These are phyloP conservation scores for Effrenium voratum DNA, from an alignment of 73 alveolate genomes.

Conservation along the genomic window DNA sequence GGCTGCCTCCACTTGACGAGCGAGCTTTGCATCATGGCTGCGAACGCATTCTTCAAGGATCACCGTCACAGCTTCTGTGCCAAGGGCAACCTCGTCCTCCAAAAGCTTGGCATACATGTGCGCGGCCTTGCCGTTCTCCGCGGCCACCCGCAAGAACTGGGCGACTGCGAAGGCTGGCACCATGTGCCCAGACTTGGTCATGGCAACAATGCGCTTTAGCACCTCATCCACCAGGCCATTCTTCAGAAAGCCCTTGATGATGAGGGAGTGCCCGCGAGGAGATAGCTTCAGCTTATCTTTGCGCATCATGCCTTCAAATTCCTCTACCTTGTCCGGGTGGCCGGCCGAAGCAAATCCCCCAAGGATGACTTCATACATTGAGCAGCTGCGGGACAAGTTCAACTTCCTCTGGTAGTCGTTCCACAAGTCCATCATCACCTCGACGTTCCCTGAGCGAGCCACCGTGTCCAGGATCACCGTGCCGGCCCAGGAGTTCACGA, in stretches of 20 bases:
- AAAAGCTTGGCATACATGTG: constrained; percentile 41
- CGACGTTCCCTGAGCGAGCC: constrained; percentile 81
- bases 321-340: constrained; percentile 57
- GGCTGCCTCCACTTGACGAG: constrained; percentile 37
- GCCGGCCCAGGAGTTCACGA: constrained; percentile 79
- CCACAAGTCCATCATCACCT: constrained; percentile 92
- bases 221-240: constrained; percentile 85
- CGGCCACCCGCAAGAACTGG: constrained; percentile 65
- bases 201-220: constrained; percentile 41
- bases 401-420: constrained; percentile 40
- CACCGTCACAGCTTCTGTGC: constrained; percentile 81
- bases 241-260: constrained; percentile 81
- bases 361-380: constrained; percentile 58
- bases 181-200: constrained; percentile 79
- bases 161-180: constrained; percentile 89
- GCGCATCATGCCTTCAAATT: constrained; percentile 64
- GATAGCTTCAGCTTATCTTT: constrained; percentile 57
- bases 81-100: constrained; percentile 50
- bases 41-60: constrained; percentile 62
- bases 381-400: constrained; percentile 48
- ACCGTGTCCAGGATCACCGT: constrained; percentile 82
- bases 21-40: constrained; percentile 68
- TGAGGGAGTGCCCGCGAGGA: constrained; percentile 71
- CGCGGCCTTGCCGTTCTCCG: constrained; percentile 48
- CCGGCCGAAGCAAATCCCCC: constrained; percentile 88